Evolutionary conservation across 2,329 filamentous ascomycete genomes (phyloP), one percentile per base, ranked within the genome.

Genomic region (Penicillium sclerotigenum): DNA sequence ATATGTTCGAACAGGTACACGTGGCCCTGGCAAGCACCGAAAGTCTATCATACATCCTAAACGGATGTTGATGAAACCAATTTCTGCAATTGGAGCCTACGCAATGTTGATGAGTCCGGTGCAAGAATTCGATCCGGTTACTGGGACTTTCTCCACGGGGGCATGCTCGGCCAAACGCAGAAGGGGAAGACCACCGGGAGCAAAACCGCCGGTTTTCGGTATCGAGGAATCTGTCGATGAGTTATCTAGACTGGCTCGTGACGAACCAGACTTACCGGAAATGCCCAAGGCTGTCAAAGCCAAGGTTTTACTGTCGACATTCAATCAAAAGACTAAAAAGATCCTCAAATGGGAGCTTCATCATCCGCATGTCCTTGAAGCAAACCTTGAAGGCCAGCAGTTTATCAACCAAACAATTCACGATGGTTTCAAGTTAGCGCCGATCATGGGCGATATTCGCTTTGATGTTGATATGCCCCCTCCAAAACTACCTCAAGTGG

Each of bases 111-210:
- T 76, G 67, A 71, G 68, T 43, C 69, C 76, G 18, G 59, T 58
- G 14, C 74, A 77, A 46, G 52, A 56, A 1, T 80, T 78, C 60
- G 68, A 79, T 55, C 29, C 63, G 9, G 56, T 59, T 4, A 77
- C 65, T 31, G 78, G 79, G 4, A 81, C 79, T 0, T 80, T 80
- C 61, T 75, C 73, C 2, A 80, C 78, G 0, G 67, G 75, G n/a
- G 71, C 71, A 3, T 49, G 62, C 13, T 28, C n/a, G n/a, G n/a
- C n/a, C n/a, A 49, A 29, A 62, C 24, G 47, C 66, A n/a, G 54
- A 59, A 56, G 56, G 60, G 31, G 36, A 56, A 31, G 49, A 47
- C 31, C 28, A 26, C 13, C 34, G 20, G 20, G 16, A 22, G 16
- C 59, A 43, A 33, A 41, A 36, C 63, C 48, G 52, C 47, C 18